Conservation (phyloP, 306 rosid genomes). For the Cucurbita argyrosperma region DNA sequence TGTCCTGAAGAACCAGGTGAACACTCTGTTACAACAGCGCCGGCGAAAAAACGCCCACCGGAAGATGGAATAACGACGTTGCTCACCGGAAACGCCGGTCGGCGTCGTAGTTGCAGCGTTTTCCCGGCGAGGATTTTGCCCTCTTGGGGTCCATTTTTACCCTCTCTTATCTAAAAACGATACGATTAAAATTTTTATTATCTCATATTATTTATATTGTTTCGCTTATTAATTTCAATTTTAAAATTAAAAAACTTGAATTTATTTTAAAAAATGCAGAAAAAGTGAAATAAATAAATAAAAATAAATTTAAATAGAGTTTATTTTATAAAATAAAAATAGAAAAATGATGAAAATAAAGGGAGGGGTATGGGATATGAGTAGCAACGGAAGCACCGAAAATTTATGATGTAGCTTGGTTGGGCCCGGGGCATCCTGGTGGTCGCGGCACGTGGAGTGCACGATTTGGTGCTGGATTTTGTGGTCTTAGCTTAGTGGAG, state of each 20-base stretch:
- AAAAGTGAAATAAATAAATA: too few species aligned
- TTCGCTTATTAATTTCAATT: too few species aligned
- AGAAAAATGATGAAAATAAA: background rate
- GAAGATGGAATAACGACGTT: background rate
- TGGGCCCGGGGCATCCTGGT: background rate
- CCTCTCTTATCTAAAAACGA: background rate
- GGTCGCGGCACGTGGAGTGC: slow-evolving; percentile 10
- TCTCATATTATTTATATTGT: too few species aligned
- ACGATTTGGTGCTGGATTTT: slow-evolving; percentile 2
- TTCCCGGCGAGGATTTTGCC: background rate
- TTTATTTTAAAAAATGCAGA: too few species aligned
- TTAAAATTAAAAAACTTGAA: too few species aligned
- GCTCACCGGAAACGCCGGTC: background rate
- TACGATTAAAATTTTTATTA: too few species aligned
- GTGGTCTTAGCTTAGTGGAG: background rate
- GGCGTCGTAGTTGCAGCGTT: background rate
- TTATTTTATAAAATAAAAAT: too few species aligned
- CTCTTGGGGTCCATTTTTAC: background rate
- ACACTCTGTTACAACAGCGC: background rate
- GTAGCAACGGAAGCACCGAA: background rate
- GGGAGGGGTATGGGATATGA: background rate
- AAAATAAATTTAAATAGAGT: too few species aligned
- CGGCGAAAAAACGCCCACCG: background rate
- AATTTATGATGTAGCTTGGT: background rate
- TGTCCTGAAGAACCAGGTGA: background rate